Evolutionary conservation across 495 filamentous ascomycete species (phyloP).

Genomic region (Chaetomium cochliodes): DNA sequence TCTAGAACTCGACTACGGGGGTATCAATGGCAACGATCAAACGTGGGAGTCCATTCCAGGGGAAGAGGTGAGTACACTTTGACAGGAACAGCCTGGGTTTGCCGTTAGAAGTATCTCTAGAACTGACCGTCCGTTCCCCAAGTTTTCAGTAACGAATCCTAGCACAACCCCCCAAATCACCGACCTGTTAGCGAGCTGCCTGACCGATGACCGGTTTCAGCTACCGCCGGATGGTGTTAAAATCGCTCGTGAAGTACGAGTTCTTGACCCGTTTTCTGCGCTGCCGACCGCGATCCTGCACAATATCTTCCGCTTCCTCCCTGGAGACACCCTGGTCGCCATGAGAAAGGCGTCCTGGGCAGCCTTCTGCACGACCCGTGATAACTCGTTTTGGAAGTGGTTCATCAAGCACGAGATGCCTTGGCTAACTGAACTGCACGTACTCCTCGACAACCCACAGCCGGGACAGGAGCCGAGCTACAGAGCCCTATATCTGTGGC

Average conservation of each 20-base stretch:
- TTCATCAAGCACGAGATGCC: conserved; percentile 7
- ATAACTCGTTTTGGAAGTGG: conserved; percentile 5
- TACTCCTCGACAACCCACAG: neutral
- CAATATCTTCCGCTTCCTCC: neutral
- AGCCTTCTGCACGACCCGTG: neutral
- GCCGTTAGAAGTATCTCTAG: too few species aligned
- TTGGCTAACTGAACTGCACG: neutral
- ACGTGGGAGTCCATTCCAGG: neutral
- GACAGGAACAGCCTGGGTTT: neutral
- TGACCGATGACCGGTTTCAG: neutral
- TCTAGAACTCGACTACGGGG: conserved; percentile 4
- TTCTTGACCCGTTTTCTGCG: neutral
- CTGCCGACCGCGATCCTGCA: neutral
- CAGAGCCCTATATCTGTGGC: conserved; percentile 3
- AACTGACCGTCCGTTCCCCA: neutral
- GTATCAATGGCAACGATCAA: neutral
- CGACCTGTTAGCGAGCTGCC: neutral
- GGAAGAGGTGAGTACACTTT: neutral
- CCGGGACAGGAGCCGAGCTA: neutral
- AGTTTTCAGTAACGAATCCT: conserved; percentile 4
- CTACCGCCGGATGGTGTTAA: neutral
- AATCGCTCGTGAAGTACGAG: neutral
- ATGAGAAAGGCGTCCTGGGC: neutral
- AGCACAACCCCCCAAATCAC: neutral
- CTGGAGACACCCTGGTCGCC: neutral